Conservation (phyloP, 495 filamentous ascomycete species). For the Melanomma pulvis-pyrius region DNA sequence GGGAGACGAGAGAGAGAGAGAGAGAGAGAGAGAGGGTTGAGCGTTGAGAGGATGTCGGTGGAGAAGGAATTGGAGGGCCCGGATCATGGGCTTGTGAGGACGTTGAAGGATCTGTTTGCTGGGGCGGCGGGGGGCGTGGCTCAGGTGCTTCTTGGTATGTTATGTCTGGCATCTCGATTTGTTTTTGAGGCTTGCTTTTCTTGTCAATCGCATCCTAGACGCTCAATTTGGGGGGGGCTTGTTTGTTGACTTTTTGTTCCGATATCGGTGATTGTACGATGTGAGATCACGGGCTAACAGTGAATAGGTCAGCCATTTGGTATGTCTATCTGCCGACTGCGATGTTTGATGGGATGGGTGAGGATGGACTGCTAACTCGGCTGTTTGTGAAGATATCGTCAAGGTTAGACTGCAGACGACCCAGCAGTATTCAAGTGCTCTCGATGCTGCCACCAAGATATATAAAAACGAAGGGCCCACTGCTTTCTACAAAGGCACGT, state of each 20-base stretch:
- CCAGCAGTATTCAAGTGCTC: constrained; percentile 73
- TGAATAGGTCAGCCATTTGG: constrained; percentile 84
- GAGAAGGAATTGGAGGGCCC: constrained; percentile 30
- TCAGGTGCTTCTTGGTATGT: constrained; percentile 90
- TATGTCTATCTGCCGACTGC: constrained; percentile 46
- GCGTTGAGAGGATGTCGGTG: no score
- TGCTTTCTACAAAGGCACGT: constrained; percentile 97
- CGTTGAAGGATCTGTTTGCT: constrained; percentile 89
- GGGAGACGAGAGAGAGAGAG: not conserved
- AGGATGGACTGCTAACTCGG: not conserved
- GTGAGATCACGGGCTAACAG: not conserved
- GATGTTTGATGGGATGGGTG: constrained; percentile 38
- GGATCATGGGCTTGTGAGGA: constrained; percentile 47
- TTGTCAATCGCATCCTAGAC: not conserved
- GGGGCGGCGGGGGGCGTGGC: constrained; percentile 91
- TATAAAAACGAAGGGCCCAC: constrained; percentile 82
- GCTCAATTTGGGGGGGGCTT: not conserved
- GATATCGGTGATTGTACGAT: not conserved
- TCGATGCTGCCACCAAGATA: constrained; percentile 80
- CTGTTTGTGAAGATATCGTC: constrained; percentile 70
- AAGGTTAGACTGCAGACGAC: constrained; percentile 96
- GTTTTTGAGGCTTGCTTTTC: no score
- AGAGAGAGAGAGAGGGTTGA: not conserved
- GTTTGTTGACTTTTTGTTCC: not conserved
- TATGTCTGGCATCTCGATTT: no score